A percentile compares a stretch with the other conserved stretches of the same genome.
These are phyloP conservation scores for Cudoniella acicularis DNA, from an alignment of 495 filamentous ascomycete species.

Conservation along the genomic window DNA sequence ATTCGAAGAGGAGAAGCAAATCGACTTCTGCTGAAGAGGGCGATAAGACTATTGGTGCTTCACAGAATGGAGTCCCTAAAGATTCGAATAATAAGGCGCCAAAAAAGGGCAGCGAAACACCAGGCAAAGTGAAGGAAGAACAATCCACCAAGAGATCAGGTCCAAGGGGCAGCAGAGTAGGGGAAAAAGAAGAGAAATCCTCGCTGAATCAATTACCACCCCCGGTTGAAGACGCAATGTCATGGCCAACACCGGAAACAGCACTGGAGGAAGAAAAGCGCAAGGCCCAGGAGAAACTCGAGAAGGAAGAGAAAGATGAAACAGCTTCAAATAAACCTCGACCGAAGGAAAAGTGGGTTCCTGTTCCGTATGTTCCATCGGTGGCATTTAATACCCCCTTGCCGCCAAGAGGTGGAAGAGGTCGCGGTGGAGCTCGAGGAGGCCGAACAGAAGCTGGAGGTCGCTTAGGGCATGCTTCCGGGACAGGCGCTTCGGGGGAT, in stretches of 20 bases:
- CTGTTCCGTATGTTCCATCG: slow-evolving; percentile 68
- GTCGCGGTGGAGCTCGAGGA: slow-evolving; percentile 46
- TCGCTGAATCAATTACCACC: slow-evolving; percentile 42
- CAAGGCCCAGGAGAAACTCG: slow-evolving; percentile 56
- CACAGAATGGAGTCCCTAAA: slow-evolving; percentile 12
- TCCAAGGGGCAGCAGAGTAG: slow-evolving; percentile 43
- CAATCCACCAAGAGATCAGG: slow-evolving; percentile 37
- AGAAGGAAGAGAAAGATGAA: slow-evolving; percentile 61
- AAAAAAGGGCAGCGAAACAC: slow-evolving; percentile 49
- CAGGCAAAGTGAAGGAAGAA: slow-evolving; percentile 38
- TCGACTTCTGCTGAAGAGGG: slow-evolving; percentile 20
- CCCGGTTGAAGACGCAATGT: slow-evolving; percentile 66
- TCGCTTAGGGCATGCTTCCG: slow-evolving; percentile 48
- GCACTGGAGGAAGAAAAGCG: slow-evolving; percentile 72
- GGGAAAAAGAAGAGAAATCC: slow-evolving; percentile 46
- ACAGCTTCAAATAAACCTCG: slow-evolving; percentile 47
- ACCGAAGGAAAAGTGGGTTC: slow-evolving; percentile 69
- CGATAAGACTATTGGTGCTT: slow-evolving; percentile 18
- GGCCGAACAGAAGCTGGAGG: slow-evolving; percentile 50
- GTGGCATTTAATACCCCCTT: slow-evolving; percentile 81
- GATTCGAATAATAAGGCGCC: slow-evolving; percentile 37
- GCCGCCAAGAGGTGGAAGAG: slow-evolving; percentile 59
- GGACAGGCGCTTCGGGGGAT: slow-evolving; percentile 37
- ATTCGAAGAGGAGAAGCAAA: slow-evolving; percentile 30
- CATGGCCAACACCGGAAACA: slow-evolving; percentile 88